Conservation (phyloP, 2,329 filamentous ascomycete genomes). For the Sphaerulina populicola region DNA sequence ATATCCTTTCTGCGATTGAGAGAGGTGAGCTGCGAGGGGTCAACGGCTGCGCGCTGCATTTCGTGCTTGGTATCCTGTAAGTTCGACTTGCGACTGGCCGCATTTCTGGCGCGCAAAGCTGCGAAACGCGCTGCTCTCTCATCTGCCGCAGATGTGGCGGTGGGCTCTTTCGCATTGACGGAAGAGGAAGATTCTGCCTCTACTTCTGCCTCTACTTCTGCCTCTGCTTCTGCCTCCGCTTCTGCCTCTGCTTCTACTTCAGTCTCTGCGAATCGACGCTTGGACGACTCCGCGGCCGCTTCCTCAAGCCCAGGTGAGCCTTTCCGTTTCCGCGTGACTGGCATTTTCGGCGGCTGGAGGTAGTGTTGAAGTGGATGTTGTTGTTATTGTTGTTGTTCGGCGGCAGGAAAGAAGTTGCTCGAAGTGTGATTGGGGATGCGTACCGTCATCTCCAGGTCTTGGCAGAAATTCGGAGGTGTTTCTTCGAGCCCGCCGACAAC, state of each 20-base stretch:
- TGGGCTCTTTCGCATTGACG: conserved; percentile 24
- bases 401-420: no score
- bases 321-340: conserved; percentile 32
- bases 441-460: no score
- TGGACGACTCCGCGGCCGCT: conserved; percentile 27
- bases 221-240: conserved; percentile 12
- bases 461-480: no score
- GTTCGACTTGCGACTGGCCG: conserved; percentile 56
- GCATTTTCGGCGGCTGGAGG: conserved; percentile 8
- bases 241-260: conserved; percentile 7
- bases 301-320: conserved; percentile 30
- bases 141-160: conserved; percentile 37
- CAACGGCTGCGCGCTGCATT: conserved; percentile 67
- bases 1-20: conserved; percentile 80
- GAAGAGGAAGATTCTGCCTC: conserved; percentile 6
- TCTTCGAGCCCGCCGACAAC: no score
- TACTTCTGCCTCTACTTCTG: conserved; percentile 13
- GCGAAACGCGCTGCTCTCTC: conserved; percentile 75
- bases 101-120: conserved; percentile 65
- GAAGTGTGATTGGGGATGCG: no score
- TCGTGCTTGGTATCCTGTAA: conserved; percentile 77
- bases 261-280: conserved; percentile 31
- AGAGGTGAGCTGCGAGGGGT: conserved; percentile 66
- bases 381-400: not conserved
- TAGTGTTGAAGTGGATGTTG: conserved; percentile 1